Base-by-base conservation (phyloP, 2,329 filamentous ascomycete species). In the Diaporthe vexans region DNA sequence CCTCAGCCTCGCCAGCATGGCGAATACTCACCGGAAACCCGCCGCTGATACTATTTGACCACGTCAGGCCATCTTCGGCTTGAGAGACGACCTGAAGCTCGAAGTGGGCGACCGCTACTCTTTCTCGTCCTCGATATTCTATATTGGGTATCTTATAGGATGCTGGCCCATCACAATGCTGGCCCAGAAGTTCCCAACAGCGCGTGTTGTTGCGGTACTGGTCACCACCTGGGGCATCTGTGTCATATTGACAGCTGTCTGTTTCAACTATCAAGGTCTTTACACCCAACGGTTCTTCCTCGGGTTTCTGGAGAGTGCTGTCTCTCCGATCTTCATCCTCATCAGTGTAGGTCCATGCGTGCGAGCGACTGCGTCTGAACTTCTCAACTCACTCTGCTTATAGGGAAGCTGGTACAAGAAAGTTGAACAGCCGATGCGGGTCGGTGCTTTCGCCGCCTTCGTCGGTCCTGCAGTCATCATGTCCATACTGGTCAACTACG, bases 111-210 rank as follows among this genome's bases (percentile, higher is more conserved):
- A 54, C 48, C 63, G 63, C 3, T 68, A 68, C 33, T 68, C 63
- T 5, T 68, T 68, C 63, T 26, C 63, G 21, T 68, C 63, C 15
- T 17, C 63, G 4, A 68, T 68, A 54, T 68, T 68, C 33, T 68
- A 68, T 1, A 54, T 68, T 5, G 63, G 63, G 1, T 68, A 54
- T 10, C 63, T 68, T 15, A 40, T 68, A 21, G 63, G 63, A 24
- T 68, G 63, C 48, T 68, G 48, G 48, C 63, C 63, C 33, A 26
- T 68, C 63, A 68, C 63, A 7, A 21, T 68, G 33, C n/a, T 68
- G 13, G 63, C 63, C 3, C 63, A 68, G 19, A 68, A 9, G 15
- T 68, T 54, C 6, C 63, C 63, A 9, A 29, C 15, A 1, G 29
- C 29, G 13, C 63, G 33, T 3, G 63, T 68, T 21, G 63, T 68